These are phyloP conservation scores for Passiflora organensis DNA, from an alignment of 345 rosid species.

Conservation along the genomic window DNA sequence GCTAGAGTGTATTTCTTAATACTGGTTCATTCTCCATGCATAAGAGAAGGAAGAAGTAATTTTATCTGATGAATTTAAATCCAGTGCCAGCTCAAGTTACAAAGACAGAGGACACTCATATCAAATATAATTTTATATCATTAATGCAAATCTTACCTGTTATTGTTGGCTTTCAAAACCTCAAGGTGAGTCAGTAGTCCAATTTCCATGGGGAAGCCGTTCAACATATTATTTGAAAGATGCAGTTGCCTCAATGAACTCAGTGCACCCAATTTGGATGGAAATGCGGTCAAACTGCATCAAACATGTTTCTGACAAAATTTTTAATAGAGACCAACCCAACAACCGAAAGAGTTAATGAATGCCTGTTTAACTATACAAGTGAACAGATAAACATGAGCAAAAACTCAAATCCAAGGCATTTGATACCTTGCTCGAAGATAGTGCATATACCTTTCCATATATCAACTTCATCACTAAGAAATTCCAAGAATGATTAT, in stretches of 20 bases:
- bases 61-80: background rate
- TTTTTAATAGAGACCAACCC: too few relatives aligned
- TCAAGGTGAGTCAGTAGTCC: constrained; percentile 65
- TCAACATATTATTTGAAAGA: constrained; percentile 61
- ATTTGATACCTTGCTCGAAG: too few relatives aligned
- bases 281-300: constrained; percentile 66
- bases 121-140: background rate
- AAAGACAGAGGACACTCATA: background rate
- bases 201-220: constrained; percentile 61
- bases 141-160: constrained; percentile 42
- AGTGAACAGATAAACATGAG: too few relatives aligned
- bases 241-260: constrained; percentile 63
- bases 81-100: background rate
- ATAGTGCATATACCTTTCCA: too few relatives aligned
- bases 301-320: background rate
- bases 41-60: background rate
- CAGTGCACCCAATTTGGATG: constrained; percentile 52
- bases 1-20: too few relatives aligned
- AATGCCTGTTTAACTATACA: too few relatives aligned
- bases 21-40: background rate
- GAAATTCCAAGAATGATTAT: too few relatives aligned
- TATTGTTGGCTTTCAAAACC: constrained; percentile 66
- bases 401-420: too few relatives aligned
- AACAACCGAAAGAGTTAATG: too few relatives aligned
- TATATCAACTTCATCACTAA: too few relatives aligned